These are phyloP conservation scores for Agrocybe chaxingu DNA, from an alignment of 768 basidiomycete species.

Conservation along the genomic window DNA sequence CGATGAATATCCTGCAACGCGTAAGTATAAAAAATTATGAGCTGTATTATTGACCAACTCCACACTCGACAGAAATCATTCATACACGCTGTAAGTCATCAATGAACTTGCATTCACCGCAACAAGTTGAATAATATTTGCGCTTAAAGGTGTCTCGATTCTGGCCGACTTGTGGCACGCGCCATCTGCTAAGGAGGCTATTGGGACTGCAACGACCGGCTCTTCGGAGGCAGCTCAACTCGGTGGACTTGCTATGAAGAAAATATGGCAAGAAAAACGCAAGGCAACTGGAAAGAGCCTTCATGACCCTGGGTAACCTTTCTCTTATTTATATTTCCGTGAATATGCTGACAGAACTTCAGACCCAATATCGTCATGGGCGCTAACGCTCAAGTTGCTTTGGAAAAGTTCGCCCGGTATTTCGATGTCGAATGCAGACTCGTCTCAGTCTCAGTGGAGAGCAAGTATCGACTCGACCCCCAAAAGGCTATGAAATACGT, in stretches of 20 bases:
- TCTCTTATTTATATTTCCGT: not conserved
- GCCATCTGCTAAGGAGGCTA: constrained; percentile 55
- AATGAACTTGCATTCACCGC: not conserved
- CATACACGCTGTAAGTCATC: constrained; percentile 45
- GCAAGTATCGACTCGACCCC: constrained; percentile 53
- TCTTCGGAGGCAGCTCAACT: constrained; percentile 72
- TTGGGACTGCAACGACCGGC: constrained; percentile 72
- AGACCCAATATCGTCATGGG: constrained; percentile 67
- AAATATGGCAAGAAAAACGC: constrained; percentile 64
- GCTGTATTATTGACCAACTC: not conserved
- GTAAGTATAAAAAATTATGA: constrained; percentile 25
- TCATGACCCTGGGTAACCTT: constrained; percentile 67
- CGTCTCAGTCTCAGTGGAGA: constrained; percentile 48
- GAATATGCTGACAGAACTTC: not conserved
- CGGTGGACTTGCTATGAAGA: constrained; percentile 75
- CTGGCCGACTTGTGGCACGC: constrained; percentile 69
- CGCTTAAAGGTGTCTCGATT: constrained; percentile 39
- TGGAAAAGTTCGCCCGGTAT: constrained; percentile 72
- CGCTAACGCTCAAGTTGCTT: constrained; percentile 70
- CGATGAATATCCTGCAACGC: constrained; percentile 70
- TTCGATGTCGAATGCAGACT: constrained; percentile 66
- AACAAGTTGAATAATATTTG: not conserved
- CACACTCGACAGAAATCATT: constrained; percentile 34
- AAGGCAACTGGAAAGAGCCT: constrained; percentile 66
- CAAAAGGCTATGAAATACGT: constrained; percentile 62